Evolutionary conservation across 108 stramenopile species (phyloP).

Genomic region (Mediolabrus comicus): DNA sequence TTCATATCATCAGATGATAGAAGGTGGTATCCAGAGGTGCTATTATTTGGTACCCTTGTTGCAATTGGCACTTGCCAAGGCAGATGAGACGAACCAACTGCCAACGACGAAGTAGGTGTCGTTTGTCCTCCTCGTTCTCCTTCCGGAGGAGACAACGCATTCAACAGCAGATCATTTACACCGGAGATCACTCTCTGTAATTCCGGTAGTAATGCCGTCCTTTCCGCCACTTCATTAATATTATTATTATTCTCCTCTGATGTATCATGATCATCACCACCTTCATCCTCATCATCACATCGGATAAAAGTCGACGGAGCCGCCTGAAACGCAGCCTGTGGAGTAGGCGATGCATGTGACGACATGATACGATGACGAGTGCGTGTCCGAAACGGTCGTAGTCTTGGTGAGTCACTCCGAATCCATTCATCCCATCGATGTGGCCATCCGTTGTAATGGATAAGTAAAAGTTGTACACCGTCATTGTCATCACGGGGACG

Average conservation of each 20-base stretch:
- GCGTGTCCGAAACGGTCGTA: slow-evolving; percentile 85
- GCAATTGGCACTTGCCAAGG: slow-evolving; percentile 35
- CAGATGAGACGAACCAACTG: slow-evolving; percentile 25
- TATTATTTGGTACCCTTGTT: background rate
- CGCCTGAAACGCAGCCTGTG: slow-evolving; percentile 67
- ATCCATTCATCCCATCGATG: slow-evolving; percentile 98
- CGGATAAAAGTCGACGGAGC: slow-evolving; percentile 68
- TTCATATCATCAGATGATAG: background rate
- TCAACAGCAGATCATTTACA: slow-evolving; percentile 50
- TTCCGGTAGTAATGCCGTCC: slow-evolving; percentile 63
- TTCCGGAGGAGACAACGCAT: background rate
- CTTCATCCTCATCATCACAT: slow-evolving; percentile 50
- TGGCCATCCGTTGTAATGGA: slow-evolving; percentile 99
- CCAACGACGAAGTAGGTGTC: background rate
- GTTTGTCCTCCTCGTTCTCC: slow-evolving; percentile 1
- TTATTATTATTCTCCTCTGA: no score
- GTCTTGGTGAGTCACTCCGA: slow-evolving; percentile 79
- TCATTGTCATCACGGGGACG: slow-evolving; percentile 53
- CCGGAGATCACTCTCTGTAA: slow-evolving; percentile 48
- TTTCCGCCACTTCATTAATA: no score
- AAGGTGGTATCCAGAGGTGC: background rate
- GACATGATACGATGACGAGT: slow-evolving; percentile 57
- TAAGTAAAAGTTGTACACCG: slow-evolving; percentile 69
- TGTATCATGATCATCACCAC: no score
- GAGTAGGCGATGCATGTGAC: slow-evolving; percentile 57